Evolutionary conservation across 371 early-diverging fungal genomes (phyloP).

Genomic region (Mucor irregularis): DNA sequence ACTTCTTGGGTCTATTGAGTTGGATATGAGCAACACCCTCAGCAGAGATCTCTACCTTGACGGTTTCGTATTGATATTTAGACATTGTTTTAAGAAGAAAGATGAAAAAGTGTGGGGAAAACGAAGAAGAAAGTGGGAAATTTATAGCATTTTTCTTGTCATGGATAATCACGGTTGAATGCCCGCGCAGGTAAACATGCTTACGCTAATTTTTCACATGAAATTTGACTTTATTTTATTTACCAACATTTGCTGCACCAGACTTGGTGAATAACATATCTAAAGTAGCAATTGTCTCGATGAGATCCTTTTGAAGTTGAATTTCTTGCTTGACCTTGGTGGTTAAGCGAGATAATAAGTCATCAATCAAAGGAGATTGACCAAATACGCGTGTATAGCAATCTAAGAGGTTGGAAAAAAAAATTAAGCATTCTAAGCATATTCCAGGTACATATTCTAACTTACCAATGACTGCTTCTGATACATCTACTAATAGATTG

Average conservation of each 20-base stretch:
- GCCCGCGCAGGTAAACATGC: not conserved
- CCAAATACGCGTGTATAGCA: slow-evolving; percentile 79
- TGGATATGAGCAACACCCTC: slow-evolving; percentile 79
- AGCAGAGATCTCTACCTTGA: slow-evolving; percentile 56
- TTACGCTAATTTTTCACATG: slow-evolving; percentile 20
- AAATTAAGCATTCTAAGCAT: not conserved
- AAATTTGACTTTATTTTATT: slow-evolving; percentile 10
- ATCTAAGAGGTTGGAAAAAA: too few relatives aligned
- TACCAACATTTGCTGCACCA: slow-evolving; percentile 13
- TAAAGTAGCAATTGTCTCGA: slow-evolving; percentile 77
- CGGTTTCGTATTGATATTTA: slow-evolving; percentile 58
- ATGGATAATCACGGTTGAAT: not conserved
- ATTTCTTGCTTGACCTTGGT: slow-evolving; percentile 74
- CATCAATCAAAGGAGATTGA: slow-evolving; percentile 75
- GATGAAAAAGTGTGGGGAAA: not conserved
- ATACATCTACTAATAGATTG: slow-evolving; percentile 73
- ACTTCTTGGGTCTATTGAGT: slow-evolving; percentile 78
- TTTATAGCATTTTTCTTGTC: not conserved
- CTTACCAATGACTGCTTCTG: slow-evolving; percentile 73
- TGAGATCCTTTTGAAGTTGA: slow-evolving; percentile 71
- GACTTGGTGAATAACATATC: slow-evolving; percentile 69
- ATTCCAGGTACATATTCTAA: too few relatives aligned
- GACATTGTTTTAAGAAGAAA: slow-evolving; percentile 13
- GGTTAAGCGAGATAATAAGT: slow-evolving; percentile 62
- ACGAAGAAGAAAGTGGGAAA: not conserved